These are phyloP conservation scores for Leptosphaerulina australis DNA, from an alignment of 2,329 filamentous ascomycete species.

Conservation along the genomic window DNA sequence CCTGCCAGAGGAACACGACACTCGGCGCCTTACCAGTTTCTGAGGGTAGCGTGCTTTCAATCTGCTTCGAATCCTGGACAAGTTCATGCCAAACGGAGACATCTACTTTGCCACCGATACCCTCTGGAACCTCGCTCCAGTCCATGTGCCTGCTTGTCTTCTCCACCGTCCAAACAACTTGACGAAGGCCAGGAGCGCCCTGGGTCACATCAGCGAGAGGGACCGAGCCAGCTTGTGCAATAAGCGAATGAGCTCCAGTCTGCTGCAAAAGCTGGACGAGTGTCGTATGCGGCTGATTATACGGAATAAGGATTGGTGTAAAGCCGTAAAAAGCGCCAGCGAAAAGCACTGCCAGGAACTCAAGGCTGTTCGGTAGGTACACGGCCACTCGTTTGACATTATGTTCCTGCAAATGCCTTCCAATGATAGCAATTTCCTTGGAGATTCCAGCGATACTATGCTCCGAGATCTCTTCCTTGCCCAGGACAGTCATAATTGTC, in stretches of 20 bases:
- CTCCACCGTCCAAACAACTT: constrained; percentile 92
- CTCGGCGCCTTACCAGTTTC: constrained; percentile 59
- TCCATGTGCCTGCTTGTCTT: constrained; percentile 90
- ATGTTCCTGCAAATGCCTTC: constrained; percentile 73
- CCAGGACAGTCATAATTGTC: constrained; percentile 78
- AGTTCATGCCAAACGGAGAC: constrained; percentile 95
- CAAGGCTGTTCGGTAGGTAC: constrained; percentile 91
- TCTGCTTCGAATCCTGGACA: constrained; percentile 65
- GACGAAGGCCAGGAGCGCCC: constrained; percentile 70
- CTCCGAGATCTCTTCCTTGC: constrained; percentile 74
- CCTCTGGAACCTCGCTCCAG: constrained; percentile 87
- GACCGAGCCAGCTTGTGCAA: constrained; percentile 85
- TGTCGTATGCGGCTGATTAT: constrained; percentile 72
- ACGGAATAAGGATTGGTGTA: constrained; percentile 83
- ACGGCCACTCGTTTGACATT: constrained; percentile 78
- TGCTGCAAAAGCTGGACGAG: constrained; percentile 74
- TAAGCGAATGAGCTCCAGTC: constrained; percentile 77
- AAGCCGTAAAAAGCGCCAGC: constrained; percentile 88
- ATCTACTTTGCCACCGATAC: constrained; percentile 74
- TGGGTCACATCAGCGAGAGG: constrained; percentile 76
- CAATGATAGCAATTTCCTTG: constrained; percentile 85
- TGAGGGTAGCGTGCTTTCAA: constrained; percentile 68
- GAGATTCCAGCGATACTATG: constrained; percentile 74
- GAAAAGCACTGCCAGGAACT: constrained; percentile 82
- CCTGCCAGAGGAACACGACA: constrained; percentile 70